phyloP scores from a whole-genome alignment of 108 stramenopile species.

The Cyclotella sp. region DNA sequence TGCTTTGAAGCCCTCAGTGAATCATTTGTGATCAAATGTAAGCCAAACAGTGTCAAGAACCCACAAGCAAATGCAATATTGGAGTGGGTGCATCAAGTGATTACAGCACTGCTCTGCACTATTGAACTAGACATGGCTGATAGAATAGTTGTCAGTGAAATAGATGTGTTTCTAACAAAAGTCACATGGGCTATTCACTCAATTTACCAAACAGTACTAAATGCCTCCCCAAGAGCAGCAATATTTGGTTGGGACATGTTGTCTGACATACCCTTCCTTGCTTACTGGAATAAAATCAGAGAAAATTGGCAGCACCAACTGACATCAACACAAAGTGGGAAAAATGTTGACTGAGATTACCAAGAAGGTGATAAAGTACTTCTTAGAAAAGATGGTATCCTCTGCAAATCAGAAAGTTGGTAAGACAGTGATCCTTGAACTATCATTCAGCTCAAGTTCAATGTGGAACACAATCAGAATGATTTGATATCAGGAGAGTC shows the following conservation, averaged over 20 bases:
- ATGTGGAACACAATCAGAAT: not conserved
- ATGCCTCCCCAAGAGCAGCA: not conserved
- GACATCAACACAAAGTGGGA: not conserved
- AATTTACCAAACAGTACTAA: not conserved
- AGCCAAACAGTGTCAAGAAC: too few species aligned
- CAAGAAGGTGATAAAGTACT: not conserved
- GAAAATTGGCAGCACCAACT: not conserved
- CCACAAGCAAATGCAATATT: too few species aligned
- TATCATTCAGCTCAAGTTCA: not conserved
- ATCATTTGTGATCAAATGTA: too few species aligned
- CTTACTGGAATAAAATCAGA: too few species aligned
- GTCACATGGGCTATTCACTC: not conserved
- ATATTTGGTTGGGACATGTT: not conserved
- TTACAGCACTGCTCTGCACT: not conserved
- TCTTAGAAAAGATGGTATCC: constrained; percentile 1
- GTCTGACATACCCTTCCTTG: not conserved
- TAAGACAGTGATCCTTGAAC: constrained; percentile 1
- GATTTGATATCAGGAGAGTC: constrained; percentile 1
- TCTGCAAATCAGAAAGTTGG: not conserved
- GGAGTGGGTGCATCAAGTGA: too few species aligned
- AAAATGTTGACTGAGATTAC: not conserved
- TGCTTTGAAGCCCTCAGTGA: too few species aligned
- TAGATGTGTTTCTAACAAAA: not conserved
- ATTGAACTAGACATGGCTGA: not conserved
- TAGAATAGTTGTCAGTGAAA: not conserved